phyloP scores from a whole-genome alignment of 495 filamentous ascomycete genomes.

The Trichoderma erinaceum region DNA sequence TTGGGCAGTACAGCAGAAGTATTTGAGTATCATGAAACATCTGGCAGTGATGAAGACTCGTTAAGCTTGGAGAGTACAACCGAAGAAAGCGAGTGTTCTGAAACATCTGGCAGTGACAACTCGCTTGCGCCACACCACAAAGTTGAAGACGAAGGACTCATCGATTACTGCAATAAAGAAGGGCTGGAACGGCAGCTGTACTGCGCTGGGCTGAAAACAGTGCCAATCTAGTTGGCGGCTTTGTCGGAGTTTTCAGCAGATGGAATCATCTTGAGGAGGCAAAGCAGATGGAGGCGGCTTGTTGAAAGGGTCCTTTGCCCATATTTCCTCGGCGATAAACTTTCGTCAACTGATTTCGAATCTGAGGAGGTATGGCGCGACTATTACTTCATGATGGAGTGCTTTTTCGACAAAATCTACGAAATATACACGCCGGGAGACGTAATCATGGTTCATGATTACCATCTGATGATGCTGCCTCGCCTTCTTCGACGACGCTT shows the following conservation, averaged over 20 bases:
- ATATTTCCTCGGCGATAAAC: neutral
- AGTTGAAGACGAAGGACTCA: neutral
- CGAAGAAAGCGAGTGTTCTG: no score
- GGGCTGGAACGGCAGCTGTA: neutral
- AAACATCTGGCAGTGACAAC: no score
- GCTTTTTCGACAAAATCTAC: neutral
- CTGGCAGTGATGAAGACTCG: no score
- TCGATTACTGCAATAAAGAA: neutral
- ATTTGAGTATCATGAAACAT: no score
- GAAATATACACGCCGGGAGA: neutral
- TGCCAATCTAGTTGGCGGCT: neutral
- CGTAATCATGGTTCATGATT: neutral
- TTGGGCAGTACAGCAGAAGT: no score
- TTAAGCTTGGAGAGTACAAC: no score
- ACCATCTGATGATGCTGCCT: neutral
- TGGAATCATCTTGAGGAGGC: neutral
- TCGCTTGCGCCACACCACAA: no score
- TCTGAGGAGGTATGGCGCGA: neutral
- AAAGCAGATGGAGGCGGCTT: neutral
- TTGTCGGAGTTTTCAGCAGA: neutral
- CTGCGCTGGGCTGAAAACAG: neutral
- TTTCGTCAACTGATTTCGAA: no score
- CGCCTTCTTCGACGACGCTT: neutral
- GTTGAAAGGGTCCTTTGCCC: neutral
- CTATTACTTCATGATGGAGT: neutral